Base-by-base conservation (phyloP, 2,329 filamentous ascomycete genomes). In the Phaeophleospora eucalypticola region DNA sequence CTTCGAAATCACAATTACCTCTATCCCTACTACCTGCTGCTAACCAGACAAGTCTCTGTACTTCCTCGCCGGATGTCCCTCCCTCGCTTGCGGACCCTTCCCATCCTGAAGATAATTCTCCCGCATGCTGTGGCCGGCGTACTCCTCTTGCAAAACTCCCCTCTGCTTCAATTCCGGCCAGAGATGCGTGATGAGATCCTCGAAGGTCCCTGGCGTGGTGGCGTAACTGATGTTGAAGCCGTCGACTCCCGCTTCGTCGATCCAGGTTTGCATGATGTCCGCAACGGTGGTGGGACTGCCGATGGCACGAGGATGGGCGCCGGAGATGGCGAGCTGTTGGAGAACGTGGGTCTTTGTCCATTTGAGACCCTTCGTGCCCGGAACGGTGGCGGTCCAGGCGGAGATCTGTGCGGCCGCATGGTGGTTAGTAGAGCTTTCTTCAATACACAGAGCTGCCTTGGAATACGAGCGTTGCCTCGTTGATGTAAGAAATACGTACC, bases 261-360 rank as follows among this genome's bases (percentile, higher is more conserved):
- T 63, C 72, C 73, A 76, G 1, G 61, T 54, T 54, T 75, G 69
- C 52, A 76, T 51, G 24, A 72, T 69, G 52, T 76, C 68, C 0
- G 72, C 73, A 2, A 75, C 70, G 1, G 65, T 73, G 19, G 63
- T 45, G 0, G 72, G 66, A 17, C 62, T 68, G 0, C 71, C 71
- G 3, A 72, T 62, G 0, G 64, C 58, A 1, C 69, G 60, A 2
- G 64, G 60, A 1, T 68, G 65, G 1, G 68, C 61, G 1, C 69
- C 69, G 2, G 71, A 72, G n/a, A 74, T 70, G 1, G 66, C 63
- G 0, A 71, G 65, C 29, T 66, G 60, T 54, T 74, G 65, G 1
- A 71, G 68, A 3, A 75, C 65, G 2, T 68, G 64, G 2, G 67
- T 65, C n/a, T 72, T 71, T 4, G 71, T 74, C 72, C 72, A 74